These are phyloP conservation scores for Calonectria multiphialidica DNA, from an alignment of 2,329 filamentous ascomycete genomes.

Conservation along the genomic window DNA sequence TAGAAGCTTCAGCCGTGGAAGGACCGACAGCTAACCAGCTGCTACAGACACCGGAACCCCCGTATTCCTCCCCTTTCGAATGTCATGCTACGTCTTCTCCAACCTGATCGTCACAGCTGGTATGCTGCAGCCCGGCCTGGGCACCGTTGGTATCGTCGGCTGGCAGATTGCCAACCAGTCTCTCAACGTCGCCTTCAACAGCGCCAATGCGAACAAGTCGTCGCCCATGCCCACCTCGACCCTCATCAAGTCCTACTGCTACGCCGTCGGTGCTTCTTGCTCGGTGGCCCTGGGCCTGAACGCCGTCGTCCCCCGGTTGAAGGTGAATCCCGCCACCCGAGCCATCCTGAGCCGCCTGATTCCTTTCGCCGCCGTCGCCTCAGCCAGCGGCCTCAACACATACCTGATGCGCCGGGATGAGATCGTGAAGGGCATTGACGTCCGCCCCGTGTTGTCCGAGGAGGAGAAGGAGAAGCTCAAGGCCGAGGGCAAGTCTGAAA, in stretches of 20 bases:
- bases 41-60: constrained; percentile 88
- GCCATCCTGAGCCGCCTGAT: constrained; percentile 87
- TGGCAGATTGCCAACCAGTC: constrained; percentile 99
- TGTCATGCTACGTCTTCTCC: constrained; percentile 94
- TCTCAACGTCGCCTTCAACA: constrained; percentile 98
- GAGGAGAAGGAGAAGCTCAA: constrained; percentile 72
- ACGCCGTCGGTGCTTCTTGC: constrained; percentile 94
- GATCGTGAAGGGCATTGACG: constrained; percentile 91
- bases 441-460: constrained; percentile 84
- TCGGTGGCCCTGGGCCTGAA: constrained; percentile 94
- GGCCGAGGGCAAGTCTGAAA: constrained; percentile 71
- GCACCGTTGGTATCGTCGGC: constrained; percentile 84
- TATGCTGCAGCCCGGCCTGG: constrained; percentile 93
- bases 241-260: constrained; percentile 88
- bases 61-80: constrained; percentile 94
- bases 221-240: constrained; percentile 85
- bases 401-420: constrained; percentile 98
- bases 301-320: constrained; percentile 86
- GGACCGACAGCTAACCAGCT: constrained; percentile 23
- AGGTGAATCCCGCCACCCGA: constrained; percentile 80
- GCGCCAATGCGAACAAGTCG: constrained; percentile 97
- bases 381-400: constrained; percentile 91
- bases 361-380: constrained; percentile 94
- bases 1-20: neutral
- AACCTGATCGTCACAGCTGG: constrained; percentile 96